These are phyloP conservation scores for Tubosaeta sp. DNA, from an alignment of 768 basidiomycete species.

Conservation along the genomic window DNA sequence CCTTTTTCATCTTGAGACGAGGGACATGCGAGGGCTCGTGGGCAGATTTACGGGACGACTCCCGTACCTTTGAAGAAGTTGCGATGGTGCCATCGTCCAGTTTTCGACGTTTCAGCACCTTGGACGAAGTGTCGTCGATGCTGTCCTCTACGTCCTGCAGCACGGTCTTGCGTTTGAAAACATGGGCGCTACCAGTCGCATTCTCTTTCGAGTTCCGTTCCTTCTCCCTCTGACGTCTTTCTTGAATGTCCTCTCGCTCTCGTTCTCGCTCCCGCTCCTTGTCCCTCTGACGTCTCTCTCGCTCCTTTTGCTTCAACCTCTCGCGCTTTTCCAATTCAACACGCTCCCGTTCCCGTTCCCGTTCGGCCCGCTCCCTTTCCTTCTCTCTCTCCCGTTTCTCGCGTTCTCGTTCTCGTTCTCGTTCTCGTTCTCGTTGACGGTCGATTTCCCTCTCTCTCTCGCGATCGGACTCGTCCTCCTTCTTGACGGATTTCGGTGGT, in stretches of 20 bases:
- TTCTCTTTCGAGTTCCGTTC: conserved; percentile 22
- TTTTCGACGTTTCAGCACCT: conserved; percentile 40
- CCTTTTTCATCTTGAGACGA: conserved; percentile 36
- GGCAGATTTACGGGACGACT: conserved; percentile 37
- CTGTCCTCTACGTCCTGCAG: conserved; percentile 29
- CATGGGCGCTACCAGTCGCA: conserved; percentile 8
- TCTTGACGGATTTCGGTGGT: conserved; percentile 18
- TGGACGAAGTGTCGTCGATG: conserved; percentile 20
- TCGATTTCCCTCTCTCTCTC: conserved; percentile 4
- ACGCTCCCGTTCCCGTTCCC: conserved; percentile 21
- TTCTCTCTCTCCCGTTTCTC: conserved; percentile 11
- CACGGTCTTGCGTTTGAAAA: conserved; percentile 39
- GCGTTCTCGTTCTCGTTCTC: no score
- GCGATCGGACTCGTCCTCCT: conserved; percentile 27
- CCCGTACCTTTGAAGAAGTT: conserved; percentile 14
- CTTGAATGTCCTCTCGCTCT: conserved; percentile 16
- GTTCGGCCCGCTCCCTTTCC: neutral
- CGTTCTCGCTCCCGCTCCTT: conserved; percentile 17
- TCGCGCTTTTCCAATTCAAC: conserved; percentile 4
- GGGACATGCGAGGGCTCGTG: conserved; percentile 21
- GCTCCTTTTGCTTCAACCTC: conserved; percentile 19
- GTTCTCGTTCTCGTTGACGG: no score
- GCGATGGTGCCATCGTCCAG: conserved; percentile 32
- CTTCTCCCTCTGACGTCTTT: conserved; percentile 24
- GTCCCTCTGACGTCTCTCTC: conserved; percentile 2